Conservation (phyloP, 331 rosid genomes). For the Pyracantha coccinea region DNA sequence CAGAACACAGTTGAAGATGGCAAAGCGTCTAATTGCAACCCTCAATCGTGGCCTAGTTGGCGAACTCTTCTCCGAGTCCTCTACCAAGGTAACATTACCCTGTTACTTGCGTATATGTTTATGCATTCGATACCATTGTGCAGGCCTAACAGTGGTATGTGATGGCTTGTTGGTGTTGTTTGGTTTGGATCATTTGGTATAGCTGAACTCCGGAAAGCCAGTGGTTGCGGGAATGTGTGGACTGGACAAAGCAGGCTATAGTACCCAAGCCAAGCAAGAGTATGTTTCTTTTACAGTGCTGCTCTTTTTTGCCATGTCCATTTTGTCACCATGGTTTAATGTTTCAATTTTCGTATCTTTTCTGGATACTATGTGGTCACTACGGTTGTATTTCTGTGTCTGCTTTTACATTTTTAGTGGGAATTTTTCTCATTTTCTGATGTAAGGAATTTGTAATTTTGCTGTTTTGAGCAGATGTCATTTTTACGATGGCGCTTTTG, state of each 20-base stretch:
- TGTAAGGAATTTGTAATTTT: background rate
- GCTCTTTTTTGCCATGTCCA: background rate
- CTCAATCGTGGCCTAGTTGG: background rate
- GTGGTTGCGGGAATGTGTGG: background rate
- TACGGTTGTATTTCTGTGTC: background rate
- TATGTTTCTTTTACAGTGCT: background rate
- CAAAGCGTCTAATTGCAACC: slow-evolving; percentile 2
- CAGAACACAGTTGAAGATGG: background rate
- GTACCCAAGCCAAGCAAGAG: slow-evolving; percentile 11
- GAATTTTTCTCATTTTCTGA: background rate
- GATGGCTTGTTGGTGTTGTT: background rate
- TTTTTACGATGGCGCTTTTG: slow-evolving; percentile 16
- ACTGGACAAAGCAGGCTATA: background rate
- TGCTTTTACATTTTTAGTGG: background rate
- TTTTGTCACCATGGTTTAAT: background rate
- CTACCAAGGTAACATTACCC: slow-evolving; percentile 4
- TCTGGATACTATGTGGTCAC: background rate
- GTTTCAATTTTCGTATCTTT: background rate
- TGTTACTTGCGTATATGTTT: background rate
- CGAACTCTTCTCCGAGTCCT: background rate
- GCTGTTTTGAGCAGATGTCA: slow-evolving; percentile 3
- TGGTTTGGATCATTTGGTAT: background rate
- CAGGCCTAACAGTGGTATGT: background rate
- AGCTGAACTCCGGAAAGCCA: slow-evolving; percentile 3
- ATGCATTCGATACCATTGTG: background rate